Conservation (phyloP, 2,329 filamentous ascomycete genomes). For the Epichloe uncinata region DNA sequence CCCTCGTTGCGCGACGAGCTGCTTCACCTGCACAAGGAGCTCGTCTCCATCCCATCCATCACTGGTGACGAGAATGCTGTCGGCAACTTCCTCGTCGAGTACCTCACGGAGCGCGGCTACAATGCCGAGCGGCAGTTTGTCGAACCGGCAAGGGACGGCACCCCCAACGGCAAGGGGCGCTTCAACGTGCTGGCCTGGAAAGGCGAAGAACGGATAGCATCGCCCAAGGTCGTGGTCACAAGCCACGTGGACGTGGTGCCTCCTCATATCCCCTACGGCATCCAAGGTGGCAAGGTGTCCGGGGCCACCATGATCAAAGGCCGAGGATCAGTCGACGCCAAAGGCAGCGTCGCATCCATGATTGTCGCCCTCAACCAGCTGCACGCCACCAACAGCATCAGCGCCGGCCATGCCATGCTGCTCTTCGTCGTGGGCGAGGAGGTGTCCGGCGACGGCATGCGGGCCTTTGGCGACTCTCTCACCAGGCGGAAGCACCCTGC, state of each 20-base stretch:
- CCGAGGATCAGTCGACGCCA: slow-evolving; percentile 62
- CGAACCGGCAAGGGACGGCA: slow-evolving; percentile 20
- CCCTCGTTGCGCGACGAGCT: slow-evolving; percentile 35
- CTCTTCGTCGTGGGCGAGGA: slow-evolving; percentile 76
- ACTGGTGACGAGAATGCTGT: slow-evolving; percentile 55
- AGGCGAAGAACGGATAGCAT: slow-evolving; percentile 26
- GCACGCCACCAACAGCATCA: slow-evolving; percentile 25
- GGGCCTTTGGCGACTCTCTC: slow-evolving; percentile 29
- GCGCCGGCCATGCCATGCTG: slow-evolving; percentile 40
- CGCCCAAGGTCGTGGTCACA: slow-evolving; percentile 51
- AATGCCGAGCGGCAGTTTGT: slow-evolving; percentile 29
- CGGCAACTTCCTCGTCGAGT: slow-evolving; percentile 53
- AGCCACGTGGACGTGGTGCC: slow-evolving; percentile 76
- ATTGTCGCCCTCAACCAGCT: slow-evolving; percentile 53
- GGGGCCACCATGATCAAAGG: slow-evolving; percentile 47
- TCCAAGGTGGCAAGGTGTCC: slow-evolving; percentile 32
- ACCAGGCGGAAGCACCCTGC: slow-evolving; percentile 18
- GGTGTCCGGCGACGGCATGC: slow-evolving; percentile 69
- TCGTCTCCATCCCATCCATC: slow-evolving; percentile 64
- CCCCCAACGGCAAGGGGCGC: slow-evolving; percentile 15
- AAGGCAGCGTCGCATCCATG: slow-evolving; percentile 59
- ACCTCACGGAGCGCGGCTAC: slow-evolving; percentile 41
- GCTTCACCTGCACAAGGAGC: slow-evolving; percentile 58
- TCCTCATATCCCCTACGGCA: slow-evolving; percentile 56
- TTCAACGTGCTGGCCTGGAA: slow-evolving; percentile 69